phyloP scores from a whole-genome alignment of 257 asterid genomes.

The Rehmannia glutinosa region DNA sequence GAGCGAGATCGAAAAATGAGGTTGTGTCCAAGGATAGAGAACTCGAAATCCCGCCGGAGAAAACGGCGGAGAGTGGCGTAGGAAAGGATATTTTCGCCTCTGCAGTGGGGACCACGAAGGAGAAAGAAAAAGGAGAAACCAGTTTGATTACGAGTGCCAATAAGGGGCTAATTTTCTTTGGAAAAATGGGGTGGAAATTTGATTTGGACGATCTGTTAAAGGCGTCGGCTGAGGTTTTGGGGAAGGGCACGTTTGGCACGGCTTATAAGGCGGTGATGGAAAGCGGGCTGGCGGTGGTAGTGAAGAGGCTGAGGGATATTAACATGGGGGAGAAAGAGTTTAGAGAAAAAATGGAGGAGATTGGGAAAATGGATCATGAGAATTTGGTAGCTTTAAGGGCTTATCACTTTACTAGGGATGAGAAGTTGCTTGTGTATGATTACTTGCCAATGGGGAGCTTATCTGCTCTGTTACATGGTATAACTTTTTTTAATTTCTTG shows the following conservation, averaged over 20 bases:
- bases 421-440: conserved; percentile 84
- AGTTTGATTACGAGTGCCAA: conserved; percentile 30
- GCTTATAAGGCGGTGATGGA: conserved; percentile 86
- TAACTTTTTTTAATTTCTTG: neutral
- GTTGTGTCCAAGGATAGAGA: conserved; percentile 35
- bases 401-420: conserved; percentile 64
- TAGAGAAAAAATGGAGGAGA: conserved; percentile 69
- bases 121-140: conserved; percentile 31
- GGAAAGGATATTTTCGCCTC: conserved; percentile 41
- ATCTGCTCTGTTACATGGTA: conserved; percentile 93
- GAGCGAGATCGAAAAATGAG: conserved; percentile 30
- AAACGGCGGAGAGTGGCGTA: conserved; percentile 17
- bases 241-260: conserved; percentile 89
- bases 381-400: conserved; percentile 82
- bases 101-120: conserved; percentile 34
- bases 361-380: conserved; percentile 67
- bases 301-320: conserved; percentile 83
- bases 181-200: conserved; percentile 43
- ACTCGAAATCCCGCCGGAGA: conserved; percentile 39
- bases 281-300: conserved; percentile 62
- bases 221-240: conserved; percentile 97
- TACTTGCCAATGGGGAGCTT: conserved; percentile 89
- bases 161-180: conserved; percentile 56
- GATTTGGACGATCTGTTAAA: conserved; percentile 78
- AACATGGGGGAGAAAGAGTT: conserved; percentile 68